Evolutionary conservation across 768 basidiomycete species (phyloP), one percentile per base, ranked within the genome.

Genomic region (Phlebiopsis flavidoalba): DNA sequence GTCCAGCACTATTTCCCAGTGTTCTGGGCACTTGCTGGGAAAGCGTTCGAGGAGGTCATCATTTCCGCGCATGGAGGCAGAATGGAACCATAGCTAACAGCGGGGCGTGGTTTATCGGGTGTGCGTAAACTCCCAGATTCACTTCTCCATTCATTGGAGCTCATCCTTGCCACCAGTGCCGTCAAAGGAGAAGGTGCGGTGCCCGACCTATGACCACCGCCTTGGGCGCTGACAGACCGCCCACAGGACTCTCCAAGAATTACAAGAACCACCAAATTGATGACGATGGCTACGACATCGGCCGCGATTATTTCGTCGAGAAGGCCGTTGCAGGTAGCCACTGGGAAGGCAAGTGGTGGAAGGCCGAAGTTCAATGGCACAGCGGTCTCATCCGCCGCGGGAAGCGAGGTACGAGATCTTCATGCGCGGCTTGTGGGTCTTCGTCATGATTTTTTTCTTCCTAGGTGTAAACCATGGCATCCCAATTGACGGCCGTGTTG

Each of bases 1-100:
- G 22, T n/a, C n/a, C 92, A 95, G 65, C 77, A 86, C 63, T 93
- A 91, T 72, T 82, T 83, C 65, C 90, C 91, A 4, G 74, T 86
- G 37, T 86, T 84, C 80, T n/a, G n/a, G 93, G 93, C 26, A 91
- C 91, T 0, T 95, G 93, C 72, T 92, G 93, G 89, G 92, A 95
- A 77, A 91, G 85, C 66, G 72, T 94, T 22, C 47, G 67, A 80
- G 91, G 91, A n/a, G 93, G 92, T 1, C 87, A 94, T 60, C 93
- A 95, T 69, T 95, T 91, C 67, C 82, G 92, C 53, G 91, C 91
- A 8, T 95, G 92, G 92, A 86, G 84, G 68, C 92, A 95, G 78
- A 91, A 93, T 65, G 92, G 91, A 3, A 85, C 88, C 0, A 67
- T 76, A 17, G 89, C 82, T 0, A 76, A 86, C 66, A 88, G 83